Base-by-base conservation (phyloP, 2,329 filamentous ascomycete genomes). In the Nectriaceae sp. region DNA sequence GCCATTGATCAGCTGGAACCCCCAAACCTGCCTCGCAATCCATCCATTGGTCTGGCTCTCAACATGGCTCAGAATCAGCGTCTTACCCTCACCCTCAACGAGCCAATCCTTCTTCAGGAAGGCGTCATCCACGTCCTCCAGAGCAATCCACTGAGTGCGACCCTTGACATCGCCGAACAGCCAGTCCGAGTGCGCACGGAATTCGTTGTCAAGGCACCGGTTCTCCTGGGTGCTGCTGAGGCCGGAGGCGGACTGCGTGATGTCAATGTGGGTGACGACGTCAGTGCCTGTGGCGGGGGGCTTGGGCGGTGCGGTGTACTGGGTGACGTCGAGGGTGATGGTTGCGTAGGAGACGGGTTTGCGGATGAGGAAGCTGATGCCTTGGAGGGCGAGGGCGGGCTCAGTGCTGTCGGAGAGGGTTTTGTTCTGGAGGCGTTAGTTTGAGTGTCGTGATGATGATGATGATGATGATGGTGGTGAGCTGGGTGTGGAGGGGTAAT, bases 121-220 rank as follows among this genome's bases (percentile, higher is more conserved):
- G 4, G 75, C 80, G 60, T 85, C 81, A n/a, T 73, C 66, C 31
- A 83, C 67, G 16, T 78, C 75, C 16, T 70, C 74, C 18, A 70
- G 63, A 11, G 60, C 64, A 49, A 81, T 57, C 65, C 78, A 84
- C 39, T 74, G 70, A 37, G 78, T 82, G 51, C 76, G 77, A 48
- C 87, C 89, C 43, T 75, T 74, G 53, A 94, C 79, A 46, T 71
- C 73, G 49, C 91, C 91, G 67, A 95, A 96, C 57, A 96, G 80
- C 76, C 84, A 85, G 75, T 96, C 90, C 20, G 73, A 74, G 74
- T 92, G 89, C 54, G 82, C 79, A 59, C 87, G 84, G 57, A 59
- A 68, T 45, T 58, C 59, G 65, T 69, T 63, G 72, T 84, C 80
- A 44, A 80, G 61, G 64, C 74, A 78, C 49, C 81, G 80, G 55